Percentiles rank a stretch among this genome's conserved stretches.
These are phyloP conservation scores for Corinectria fuckeliana DNA, from an alignment of 2,329 filamentous ascomycete genomes.

Conservation along the genomic window DNA sequence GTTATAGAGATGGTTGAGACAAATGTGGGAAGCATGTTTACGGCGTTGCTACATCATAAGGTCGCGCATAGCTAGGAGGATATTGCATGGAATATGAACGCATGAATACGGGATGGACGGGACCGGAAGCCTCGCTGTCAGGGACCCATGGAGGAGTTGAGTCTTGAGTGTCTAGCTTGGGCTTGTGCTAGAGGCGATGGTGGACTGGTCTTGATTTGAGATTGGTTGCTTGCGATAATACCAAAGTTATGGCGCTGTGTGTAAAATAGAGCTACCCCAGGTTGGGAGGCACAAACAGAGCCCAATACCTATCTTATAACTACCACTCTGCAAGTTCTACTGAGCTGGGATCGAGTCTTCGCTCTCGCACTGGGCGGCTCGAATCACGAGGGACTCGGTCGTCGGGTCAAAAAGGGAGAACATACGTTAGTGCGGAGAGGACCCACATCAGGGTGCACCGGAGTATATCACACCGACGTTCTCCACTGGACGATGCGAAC, in stretches of 20 bases:
- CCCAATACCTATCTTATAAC: not conserved
- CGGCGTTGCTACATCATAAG: slow-evolving; percentile 45
- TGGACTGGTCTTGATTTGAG: slow-evolving; percentile 29
- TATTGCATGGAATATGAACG: slow-evolving; percentile 40
- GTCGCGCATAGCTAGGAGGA: slow-evolving; percentile 36
- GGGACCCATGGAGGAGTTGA: slow-evolving; percentile 35
- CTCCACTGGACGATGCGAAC: slow-evolving; percentile 12
- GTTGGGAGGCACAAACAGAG: slow-evolving; percentile 20
- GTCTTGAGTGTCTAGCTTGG: slow-evolving; percentile 33
- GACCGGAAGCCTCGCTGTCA: slow-evolving; percentile 29
- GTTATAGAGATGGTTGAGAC: slow-evolving; percentile 41
- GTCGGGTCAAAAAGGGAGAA: slow-evolving; percentile 37
- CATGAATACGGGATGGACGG: slow-evolving; percentile 35
- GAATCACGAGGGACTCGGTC: slow-evolving; percentile 25
- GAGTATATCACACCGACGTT: slow-evolving; percentile 31
- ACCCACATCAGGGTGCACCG: slow-evolving; percentile 25
- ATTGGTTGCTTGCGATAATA: slow-evolving; percentile 32
- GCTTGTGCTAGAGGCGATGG: slow-evolving; percentile 23
- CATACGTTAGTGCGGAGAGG: slow-evolving; percentile 24
- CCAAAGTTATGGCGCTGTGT: slow-evolving; percentile 23
- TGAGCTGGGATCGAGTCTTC: not conserved
- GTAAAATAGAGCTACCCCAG: slow-evolving; percentile 30
- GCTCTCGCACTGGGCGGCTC: not conserved
- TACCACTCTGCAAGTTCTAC: not conserved
- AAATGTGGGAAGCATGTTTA: slow-evolving; percentile 44